Conservation (phyloP, 1,284 basidiomycete genomes). For the Cutaneotrichosporon sp. region DNA sequence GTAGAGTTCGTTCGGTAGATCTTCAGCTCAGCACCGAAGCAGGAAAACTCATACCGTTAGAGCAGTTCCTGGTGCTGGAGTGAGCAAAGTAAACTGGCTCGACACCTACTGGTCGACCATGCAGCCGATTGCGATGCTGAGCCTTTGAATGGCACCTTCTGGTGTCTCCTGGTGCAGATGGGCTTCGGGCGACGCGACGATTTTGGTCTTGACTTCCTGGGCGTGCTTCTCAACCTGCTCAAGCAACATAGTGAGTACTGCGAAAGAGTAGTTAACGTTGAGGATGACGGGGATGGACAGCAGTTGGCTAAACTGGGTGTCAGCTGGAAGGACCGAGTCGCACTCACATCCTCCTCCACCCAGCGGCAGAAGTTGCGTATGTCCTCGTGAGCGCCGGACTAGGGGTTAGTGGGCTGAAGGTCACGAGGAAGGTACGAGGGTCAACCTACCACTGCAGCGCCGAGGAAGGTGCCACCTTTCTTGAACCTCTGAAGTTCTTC, state of each 20-base stretch:
- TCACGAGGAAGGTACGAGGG: not conserved
- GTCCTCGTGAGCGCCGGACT: not conserved
- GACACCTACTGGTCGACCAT: not conserved
- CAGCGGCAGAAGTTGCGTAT: not conserved
- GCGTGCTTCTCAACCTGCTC: not conserved
- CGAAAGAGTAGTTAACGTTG: not conserved
- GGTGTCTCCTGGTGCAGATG: not conserved
- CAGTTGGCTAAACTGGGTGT: not conserved
- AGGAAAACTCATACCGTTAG: not conserved
- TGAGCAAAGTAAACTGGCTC: not conserved
- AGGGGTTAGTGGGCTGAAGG: not conserved
- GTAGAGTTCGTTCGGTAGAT: not conserved
- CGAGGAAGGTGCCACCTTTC: not conserved
- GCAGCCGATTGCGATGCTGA: not conserved
- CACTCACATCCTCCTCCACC: slow-evolving; percentile 2
- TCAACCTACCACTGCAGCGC: not conserved
- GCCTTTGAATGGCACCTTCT: not conserved
- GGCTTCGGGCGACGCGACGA: not conserved
- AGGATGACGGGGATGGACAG: not conserved
- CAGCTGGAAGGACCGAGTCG: not conserved
- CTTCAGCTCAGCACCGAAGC: not conserved
- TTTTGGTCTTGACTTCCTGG: not conserved
- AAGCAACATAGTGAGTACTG: not conserved
- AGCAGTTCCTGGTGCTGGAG: not conserved
- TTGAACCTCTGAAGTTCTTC: not conserved